A percentile compares a stretch with the other conserved stretches of the same genome.
Evolutionary conservation across 768 basidiomycete genomes (phyloP).

Genomic region (Polyporus arcularius): DNA sequence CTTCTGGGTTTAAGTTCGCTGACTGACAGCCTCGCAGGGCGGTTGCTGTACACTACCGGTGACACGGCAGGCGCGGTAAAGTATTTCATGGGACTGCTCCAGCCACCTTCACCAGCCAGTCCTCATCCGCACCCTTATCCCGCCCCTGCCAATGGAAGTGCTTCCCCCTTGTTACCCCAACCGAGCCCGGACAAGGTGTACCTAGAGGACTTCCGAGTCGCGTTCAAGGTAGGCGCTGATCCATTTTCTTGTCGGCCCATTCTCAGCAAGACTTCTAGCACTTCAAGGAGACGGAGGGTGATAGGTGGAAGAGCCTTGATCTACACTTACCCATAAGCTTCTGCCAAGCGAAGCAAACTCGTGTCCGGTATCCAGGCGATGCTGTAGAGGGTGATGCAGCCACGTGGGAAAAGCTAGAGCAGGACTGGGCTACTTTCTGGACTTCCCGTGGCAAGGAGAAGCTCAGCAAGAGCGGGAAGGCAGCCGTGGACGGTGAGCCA

Average conservation of each 20-base stretch:
- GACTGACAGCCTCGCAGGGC: conserved; percentile 47
- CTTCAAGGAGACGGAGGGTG: conserved; percentile 58
- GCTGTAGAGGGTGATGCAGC: conserved; percentile 41
- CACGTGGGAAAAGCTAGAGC: conserved; percentile 68
- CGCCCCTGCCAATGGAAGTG: conserved; percentile 23
- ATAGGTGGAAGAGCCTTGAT: conserved; percentile 41
- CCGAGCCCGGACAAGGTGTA: conserved; percentile 60
- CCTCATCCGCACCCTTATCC: conserved; percentile 5
- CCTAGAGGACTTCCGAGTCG: conserved; percentile 86
- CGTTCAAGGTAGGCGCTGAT: conserved; percentile 63
- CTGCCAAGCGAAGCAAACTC: conserved; percentile 58
- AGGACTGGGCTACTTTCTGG: conserved; percentile 65
- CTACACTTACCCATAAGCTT: conserved; percentile 69
- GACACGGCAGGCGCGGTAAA: conserved; percentile 74
- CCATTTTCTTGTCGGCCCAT: conserved; percentile 1
- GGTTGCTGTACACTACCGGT: conserved; percentile 89
- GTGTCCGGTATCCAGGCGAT: conserved; percentile 58
- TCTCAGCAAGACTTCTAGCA: conserved; percentile 50
- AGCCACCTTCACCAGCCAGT: conserved; percentile 33
- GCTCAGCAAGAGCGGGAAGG: conserved; percentile 57
- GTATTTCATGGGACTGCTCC: conserved; percentile 74
- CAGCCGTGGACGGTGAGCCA: conserved; percentile 60
- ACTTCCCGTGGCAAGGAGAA: conserved; percentile 52
- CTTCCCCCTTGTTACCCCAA: conserved; percentile 11
- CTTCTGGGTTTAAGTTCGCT: conserved; percentile 6